Evolutionary conservation across 257 asterid genomes (phyloP), one percentile per base, ranked within the genome.

Genomic region (Fraxinus pennsylvanica): DNA sequence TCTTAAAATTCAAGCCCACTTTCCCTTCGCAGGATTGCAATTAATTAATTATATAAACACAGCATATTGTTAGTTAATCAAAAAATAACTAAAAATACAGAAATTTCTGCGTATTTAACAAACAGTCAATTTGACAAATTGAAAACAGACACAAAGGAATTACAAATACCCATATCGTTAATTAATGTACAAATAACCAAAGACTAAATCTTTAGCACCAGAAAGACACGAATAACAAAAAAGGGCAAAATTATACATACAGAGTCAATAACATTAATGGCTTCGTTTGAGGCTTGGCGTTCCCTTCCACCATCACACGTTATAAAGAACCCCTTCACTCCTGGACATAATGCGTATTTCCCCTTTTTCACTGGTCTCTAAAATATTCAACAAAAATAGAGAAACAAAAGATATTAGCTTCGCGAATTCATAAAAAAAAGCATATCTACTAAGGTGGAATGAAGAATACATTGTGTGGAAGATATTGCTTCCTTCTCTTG

Each of bases 271-370:
- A 96, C 98, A 78, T 87, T 81, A 78, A 96, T 87, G 73, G 98
- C 98, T 93, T 96, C 99, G 13, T 82, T 82, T 43, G 97, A 84
- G 33, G 98, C 97, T 85, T 93, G 97, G 76, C 78, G 83, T 82
- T 96, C 98, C 81, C 91, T 90, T 41, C 99, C 99, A 69, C 98
- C 98, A 82, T 96, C 99, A 81, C 99, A 96, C 19, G 99, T 96
- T 69, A 96, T 91, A 70, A 91, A 96, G 88, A 96, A 96, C 4
- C 99, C 99, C 82, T 91, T 93, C 15, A 92, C 91, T 38, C 98
- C 98, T 52, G 99, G 94, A 0, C 90, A 87, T 68, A 96, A 81
- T 66, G 97, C 97, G 86, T 93, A 93, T 9, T 83, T 80, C 22
- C 98, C 99, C 87, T 90, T 96, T 79, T 91, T 93, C 79, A 90